Percentiles rank a stretch among this genome's conserved stretches.
Conservation (phyloP, 805 yeast species). For the Pichia californica region DNA sequence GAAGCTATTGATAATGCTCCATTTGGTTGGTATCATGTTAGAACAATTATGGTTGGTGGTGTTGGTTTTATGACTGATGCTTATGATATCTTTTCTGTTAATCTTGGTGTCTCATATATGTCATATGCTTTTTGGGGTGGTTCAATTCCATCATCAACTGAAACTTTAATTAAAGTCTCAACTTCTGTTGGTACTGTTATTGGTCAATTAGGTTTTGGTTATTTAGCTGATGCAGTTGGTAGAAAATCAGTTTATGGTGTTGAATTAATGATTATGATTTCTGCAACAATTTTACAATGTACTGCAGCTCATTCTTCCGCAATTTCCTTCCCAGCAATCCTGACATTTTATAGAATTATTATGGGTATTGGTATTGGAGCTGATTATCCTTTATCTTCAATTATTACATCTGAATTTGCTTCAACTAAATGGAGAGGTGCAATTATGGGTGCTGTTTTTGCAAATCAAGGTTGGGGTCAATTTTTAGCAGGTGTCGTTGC, state of each 20-base stretch:
- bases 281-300: slow-evolving; percentile 75
- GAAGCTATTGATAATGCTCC: slow-evolving; percentile 76
- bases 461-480: slow-evolving; percentile 97
- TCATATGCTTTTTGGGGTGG: slow-evolving; percentile 68
- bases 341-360: slow-evolving; percentile 72
- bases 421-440: slow-evolving; percentile 98
- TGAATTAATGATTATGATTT: slow-evolving; percentile 79
- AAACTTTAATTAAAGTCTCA: slow-evolving; percentile 75
- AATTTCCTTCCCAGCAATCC: slow-evolving; percentile 64
- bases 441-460: slow-evolving; percentile 92
- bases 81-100: slow-evolving; percentile 87
- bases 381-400: slow-evolving; percentile 92
- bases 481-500: slow-evolving; percentile 82
- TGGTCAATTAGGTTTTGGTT: slow-evolving; percentile 84
- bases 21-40: slow-evolving; percentile 78
- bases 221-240: slow-evolving; percentile 73
- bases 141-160: slow-evolving; percentile 57
- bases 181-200: slow-evolving; percentile 92
- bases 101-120: slow-evolving; percentile 75
- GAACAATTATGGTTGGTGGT: slow-evolving; percentile 85
- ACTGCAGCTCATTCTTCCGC: slow-evolving; percentile 66
- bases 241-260: slow-evolving; percentile 84
- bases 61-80: slow-evolving; percentile 93
- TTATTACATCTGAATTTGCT: slow-evolving; percentile 86
- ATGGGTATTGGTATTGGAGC: slow-evolving; percentile 98